Base-by-base conservation (phyloP, 2,329 filamentous ascomycete species). In the Xylogone sp. region DNA sequence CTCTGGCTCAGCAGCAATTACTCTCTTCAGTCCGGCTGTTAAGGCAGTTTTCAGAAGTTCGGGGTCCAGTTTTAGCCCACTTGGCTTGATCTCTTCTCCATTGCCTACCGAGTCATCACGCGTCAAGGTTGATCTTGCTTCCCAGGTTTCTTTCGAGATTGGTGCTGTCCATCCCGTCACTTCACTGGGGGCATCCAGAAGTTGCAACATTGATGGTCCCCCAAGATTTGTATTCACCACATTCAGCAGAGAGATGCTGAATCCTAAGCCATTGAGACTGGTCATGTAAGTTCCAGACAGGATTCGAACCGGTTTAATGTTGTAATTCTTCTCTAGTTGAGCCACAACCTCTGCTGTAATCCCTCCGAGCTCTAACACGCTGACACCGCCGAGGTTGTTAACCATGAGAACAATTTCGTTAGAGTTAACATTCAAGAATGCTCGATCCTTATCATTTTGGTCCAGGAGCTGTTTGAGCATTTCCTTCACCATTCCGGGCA, bases 261-360 rank as follows among this genome's bases (percentile, higher is more conserved):
- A 89, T 3, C 86, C 86, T 7, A 86, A 73, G 1, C 84, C 85
- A 57, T 90, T 88, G 55, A 90, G 68, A 56, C 83, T 87, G 18
- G 86, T 88, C 76, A 89, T 83, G 69, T 84, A 89, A 0, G 84
- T 87, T 10, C 85, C 83, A 24, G 82, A 73, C 34, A 88, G 73
- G 44, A 86, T 76, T 42, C 84, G 71, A 21, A 78, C 75, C 1
- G 84, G 83, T 58, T 77, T 78, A 60, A 88, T 82, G 27, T 76
- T 73, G 64, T 82, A 84, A 52, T 74, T 71, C 27, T 70, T 71
- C 52, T 77, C 73, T 43, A 89, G 70, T 62, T 87, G 84, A 42
- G 74, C 71, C 5, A 82, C 73, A 6, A 87, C 79, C 65, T 88
- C 84, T n/a, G 80, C 75, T 2, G 82, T 84, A 56, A 88, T 84